A percentile compares a stretch with the other conserved stretches of the same genome.
phyloP scores from a whole-genome alignment of 2,329 filamentous ascomycete genomes.

The Incumbomyces delicatus region DNA sequence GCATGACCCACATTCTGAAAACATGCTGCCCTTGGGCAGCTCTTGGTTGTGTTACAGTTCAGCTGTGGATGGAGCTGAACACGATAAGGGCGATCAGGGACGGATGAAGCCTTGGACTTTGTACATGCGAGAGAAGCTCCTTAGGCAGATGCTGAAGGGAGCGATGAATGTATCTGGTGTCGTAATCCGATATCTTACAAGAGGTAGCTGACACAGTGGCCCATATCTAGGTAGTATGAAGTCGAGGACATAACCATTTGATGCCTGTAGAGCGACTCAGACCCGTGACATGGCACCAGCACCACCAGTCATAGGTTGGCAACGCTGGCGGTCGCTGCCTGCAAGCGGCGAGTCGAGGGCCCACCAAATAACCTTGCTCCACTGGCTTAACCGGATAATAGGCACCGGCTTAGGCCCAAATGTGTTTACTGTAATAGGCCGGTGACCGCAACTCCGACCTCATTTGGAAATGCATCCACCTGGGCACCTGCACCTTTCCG shows the following conservation, averaged over 20 bases:
- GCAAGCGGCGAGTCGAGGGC: conserved; percentile 1
- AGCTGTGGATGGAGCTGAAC: neutral
- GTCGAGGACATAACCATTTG: no score
- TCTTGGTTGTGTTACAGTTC: neutral
- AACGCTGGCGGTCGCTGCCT: neutral
- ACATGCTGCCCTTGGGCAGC: conserved; percentile 46
- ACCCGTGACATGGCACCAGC: no score
- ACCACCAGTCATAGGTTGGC: no score
- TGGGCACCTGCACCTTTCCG: no score
- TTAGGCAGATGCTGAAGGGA: neutral
- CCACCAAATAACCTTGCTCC: neutral
- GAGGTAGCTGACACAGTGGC: conserved; percentile 1
- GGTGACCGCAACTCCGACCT: no score
- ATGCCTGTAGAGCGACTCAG: no score
- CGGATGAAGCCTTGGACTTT: neutral
- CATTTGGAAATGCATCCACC: no score
- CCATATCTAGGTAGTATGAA: no score
- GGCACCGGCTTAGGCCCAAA: no score
- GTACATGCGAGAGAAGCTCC: neutral
- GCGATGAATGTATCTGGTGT: neutral
- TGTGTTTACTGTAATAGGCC: no score
- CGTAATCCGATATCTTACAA: neutral
- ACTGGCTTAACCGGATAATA: no score
- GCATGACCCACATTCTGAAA: conserved; percentile 73
- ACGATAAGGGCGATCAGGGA: conserved; percentile 1